Evolutionary conservation across 192 early-diverging fungal species (phyloP).

Genomic region (Podila horticola): DNA sequence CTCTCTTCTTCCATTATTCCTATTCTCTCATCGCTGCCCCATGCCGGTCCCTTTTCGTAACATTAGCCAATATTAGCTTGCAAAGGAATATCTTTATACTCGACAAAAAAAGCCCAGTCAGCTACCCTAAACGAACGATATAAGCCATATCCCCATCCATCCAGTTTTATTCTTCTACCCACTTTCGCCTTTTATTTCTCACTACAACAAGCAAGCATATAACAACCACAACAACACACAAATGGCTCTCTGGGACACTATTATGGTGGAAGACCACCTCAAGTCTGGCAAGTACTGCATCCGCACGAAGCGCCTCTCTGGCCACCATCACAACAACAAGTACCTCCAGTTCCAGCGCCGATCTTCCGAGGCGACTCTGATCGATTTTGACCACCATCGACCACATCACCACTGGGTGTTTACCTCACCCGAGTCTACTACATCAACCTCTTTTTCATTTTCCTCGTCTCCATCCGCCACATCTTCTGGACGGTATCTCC

Average conservation of each 20-base stretch:
- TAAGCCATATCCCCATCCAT: too few species aligned
- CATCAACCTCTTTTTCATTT: not conserved
- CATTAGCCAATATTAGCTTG: too few species aligned
- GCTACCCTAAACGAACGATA: too few species aligned
- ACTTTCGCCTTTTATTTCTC: too few species aligned
- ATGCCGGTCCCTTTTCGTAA: too few species aligned
- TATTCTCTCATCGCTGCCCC: not conserved
- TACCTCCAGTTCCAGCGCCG: not conserved
- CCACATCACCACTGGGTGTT: not conserved
- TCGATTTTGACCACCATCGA: not conserved
- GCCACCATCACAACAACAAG: not conserved
- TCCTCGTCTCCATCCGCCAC: not conserved
- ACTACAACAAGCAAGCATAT: not conserved
- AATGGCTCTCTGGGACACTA: not conserved
- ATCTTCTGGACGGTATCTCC: not conserved
- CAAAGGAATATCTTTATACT: too few species aligned
- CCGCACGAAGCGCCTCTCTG: not conserved
- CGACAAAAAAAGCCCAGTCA: too few species aligned
- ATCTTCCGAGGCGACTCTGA: not conserved
- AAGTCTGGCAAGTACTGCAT: not conserved
- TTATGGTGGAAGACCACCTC: not conserved
- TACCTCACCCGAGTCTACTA: not conserved
- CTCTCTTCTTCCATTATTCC: not conserved
- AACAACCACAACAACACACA: not conserved
- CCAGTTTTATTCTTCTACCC: too few species aligned